phyloP scores from a whole-genome alignment of 2,329 filamentous ascomycete genomes.

The Tolypocladium cylindrosporum region DNA sequence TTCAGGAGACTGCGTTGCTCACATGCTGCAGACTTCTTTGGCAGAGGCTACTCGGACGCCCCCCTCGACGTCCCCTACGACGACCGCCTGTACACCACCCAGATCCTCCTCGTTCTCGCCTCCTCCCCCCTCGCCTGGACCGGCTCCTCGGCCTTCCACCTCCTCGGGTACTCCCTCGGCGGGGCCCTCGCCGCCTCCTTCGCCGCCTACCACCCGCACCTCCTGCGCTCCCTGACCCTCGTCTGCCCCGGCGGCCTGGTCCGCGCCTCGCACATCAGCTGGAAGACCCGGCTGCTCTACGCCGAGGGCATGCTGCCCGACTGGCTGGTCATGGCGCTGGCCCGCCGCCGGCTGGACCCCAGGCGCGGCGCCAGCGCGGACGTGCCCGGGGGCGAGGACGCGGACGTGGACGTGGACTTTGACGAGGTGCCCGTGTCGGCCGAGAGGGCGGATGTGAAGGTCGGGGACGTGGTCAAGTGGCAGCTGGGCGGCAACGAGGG shows the following conservation, averaged over 20 bases:
- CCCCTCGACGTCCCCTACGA: slow-evolving; percentile 52
- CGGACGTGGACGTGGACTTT: slow-evolving; percentile 30
- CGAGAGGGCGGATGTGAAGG: slow-evolving; percentile 34
- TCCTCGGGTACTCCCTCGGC: slow-evolving; percentile 73
- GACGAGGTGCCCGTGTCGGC: slow-evolving; percentile 42
- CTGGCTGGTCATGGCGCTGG: slow-evolving; percentile 41
- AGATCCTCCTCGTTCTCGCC: slow-evolving; percentile 55
- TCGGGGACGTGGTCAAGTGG: slow-evolving; percentile 57
- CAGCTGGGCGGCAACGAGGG: slow-evolving; percentile 57
- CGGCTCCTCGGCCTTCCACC: slow-evolving; percentile 47
- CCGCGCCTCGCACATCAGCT: slow-evolving; percentile 49
- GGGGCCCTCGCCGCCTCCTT: slow-evolving; percentile 65
- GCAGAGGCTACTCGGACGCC: slow-evolving; percentile 67
- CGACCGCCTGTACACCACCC: slow-evolving; percentile 51
- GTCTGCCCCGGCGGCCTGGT: slow-evolving; percentile 62
- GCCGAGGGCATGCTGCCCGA: slow-evolving; percentile 49
- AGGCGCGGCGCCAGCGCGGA: slow-evolving; percentile 22
- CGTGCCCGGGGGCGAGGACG: slow-evolving; percentile 29
- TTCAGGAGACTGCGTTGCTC: neutral
- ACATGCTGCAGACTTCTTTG: slow-evolving; percentile 50
- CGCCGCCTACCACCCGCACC: slow-evolving; percentile 54
- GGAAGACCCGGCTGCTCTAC: slow-evolving; percentile 54
- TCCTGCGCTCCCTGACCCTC: slow-evolving; percentile 54
- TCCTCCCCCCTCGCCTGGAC: slow-evolving; percentile 52
- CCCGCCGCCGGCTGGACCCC: slow-evolving; percentile 38